These are phyloP conservation scores for Phytophthora multivora DNA, from an alignment of 352 stramenopile genomes.

Conservation along the genomic window DNA sequence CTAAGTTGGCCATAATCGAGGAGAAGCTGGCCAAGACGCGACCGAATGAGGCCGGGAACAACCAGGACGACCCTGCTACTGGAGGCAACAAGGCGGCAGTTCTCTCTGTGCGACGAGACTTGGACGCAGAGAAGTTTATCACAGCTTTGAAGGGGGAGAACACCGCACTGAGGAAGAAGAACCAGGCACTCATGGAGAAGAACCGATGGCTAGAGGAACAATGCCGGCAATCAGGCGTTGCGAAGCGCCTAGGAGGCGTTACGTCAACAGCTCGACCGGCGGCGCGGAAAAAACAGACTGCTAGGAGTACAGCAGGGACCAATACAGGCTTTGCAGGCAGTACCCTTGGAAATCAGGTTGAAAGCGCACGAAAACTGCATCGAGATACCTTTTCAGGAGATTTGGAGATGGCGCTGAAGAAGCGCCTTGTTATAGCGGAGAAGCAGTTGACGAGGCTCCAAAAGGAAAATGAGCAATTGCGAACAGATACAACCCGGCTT, in stretches of 20 bases:
- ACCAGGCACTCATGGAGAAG: conserved; percentile 67
- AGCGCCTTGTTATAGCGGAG: conserved; percentile 65
- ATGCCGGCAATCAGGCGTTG: conserved; percentile 5
- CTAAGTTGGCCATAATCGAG: conserved; percentile 89
- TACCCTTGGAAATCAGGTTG: conserved; percentile 47
- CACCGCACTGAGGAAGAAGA: conserved; percentile 70
- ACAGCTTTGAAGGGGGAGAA: conserved; percentile 83
- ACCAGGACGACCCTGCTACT: conserved; percentile 58
- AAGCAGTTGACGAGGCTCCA: conserved; percentile 74
- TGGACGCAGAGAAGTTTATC: conserved; percentile 85
- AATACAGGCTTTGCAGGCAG: conserved; percentile 29
- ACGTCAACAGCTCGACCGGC: background rate
- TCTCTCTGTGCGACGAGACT: conserved; percentile 53
- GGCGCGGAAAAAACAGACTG: conserved; percentile 15
- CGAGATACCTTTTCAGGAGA: conserved; percentile 58
- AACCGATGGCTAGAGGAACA: conserved; percentile 68
- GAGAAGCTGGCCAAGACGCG: conserved; percentile 83
- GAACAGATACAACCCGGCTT: conserved; percentile 12
- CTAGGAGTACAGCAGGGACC: background rate
- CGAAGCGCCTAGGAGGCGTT: conserved; percentile 33
- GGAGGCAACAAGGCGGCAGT: conserved; percentile 31
- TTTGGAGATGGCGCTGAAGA: conserved; percentile 77
- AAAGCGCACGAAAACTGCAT: conserved; percentile 54
- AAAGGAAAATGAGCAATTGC: conserved; percentile 70
- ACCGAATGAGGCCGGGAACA: conserved; percentile 49